Conservation (phyloP, 179 eudicot species). For the Vitellaria paradoxa region DNA sequence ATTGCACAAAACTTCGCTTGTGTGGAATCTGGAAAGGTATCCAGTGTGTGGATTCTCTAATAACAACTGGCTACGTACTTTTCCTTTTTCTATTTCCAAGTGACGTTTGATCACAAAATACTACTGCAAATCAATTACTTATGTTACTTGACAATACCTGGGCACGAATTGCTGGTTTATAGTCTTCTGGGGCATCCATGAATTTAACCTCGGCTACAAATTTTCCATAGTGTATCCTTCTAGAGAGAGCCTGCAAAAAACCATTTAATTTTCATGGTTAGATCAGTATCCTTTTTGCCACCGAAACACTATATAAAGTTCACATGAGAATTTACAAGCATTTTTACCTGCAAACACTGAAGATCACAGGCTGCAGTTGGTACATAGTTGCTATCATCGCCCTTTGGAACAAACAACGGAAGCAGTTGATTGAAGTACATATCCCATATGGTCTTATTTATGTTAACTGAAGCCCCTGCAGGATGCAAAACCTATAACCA, state of each 20-base stretch:
- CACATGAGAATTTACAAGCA: background rate
- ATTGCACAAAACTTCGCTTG: background rate
- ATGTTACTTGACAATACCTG: constrained; percentile 48
- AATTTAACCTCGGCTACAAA: constrained; percentile 88
- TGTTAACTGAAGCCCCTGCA: constrained; percentile 53
- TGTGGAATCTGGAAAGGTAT: background rate
- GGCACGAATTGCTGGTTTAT: constrained; percentile 55
- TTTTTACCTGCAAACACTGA: constrained; percentile 68
- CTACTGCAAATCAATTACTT: background rate
- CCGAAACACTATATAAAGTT: background rate
- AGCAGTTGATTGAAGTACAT: constrained; percentile 56
- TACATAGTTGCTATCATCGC: constrained; percentile 75
- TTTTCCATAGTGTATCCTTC: constrained; percentile 84
- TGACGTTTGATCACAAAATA: too few species aligned
- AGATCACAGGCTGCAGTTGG: constrained; percentile 55
- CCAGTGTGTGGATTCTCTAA: background rate
- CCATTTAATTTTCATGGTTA: background rate
- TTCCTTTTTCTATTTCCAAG: background rate
- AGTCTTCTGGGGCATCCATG: constrained; percentile 52
- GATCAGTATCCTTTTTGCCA: background rate
- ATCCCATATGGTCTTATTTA: constrained; percentile 67
- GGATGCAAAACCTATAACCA: constrained; percentile 54
- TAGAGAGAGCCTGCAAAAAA: constrained; percentile 65
- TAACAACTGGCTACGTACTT: background rate
- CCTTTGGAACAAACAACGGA: constrained; percentile 47